A percentile compares a stretch with the other conserved stretches of the same genome.
Evolutionary conservation across 345 rosid species (phyloP).

Genomic region (Theobroma cacao): DNA sequence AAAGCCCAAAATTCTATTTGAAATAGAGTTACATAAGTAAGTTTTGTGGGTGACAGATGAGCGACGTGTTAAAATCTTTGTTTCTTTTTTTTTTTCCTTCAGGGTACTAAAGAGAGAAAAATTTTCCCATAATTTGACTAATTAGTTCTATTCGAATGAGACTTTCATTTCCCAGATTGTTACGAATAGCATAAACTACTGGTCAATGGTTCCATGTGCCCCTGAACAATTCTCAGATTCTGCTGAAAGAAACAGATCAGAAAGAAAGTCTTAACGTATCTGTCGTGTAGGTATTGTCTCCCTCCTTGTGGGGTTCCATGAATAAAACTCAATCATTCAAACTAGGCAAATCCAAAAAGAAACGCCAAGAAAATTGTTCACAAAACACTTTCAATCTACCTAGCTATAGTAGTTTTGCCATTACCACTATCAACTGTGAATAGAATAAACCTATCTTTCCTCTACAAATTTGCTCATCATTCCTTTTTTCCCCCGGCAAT

Average conservation of each 20-base stretch:
- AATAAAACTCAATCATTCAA: constrained; percentile 1
- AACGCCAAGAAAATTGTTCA: background rate
- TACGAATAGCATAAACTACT: background rate
- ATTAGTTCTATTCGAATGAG: background rate
- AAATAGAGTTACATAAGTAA: background rate
- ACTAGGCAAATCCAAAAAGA: constrained; percentile 16
- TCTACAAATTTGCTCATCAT: background rate
- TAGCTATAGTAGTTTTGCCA: background rate
- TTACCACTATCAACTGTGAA: background rate
- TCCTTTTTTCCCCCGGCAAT: background rate
- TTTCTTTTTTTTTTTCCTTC: background rate
- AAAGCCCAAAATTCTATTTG: background rate
- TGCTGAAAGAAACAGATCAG: background rate
- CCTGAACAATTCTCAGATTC: background rate
- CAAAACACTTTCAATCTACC: background rate
- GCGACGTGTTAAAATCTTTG: background rate
- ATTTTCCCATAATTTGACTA: background rate
- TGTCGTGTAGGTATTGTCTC: constrained; percentile 6
- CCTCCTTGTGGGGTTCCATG: constrained; percentile 16
- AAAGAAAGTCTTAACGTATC: background rate
- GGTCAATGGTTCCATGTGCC: constrained; percentile 10
- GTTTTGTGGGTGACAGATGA: background rate
- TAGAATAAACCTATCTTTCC: background rate
- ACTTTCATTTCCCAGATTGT: too few relatives aligned
- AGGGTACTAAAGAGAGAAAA: background rate